Evolutionary conservation across 345 rosid species (phyloP), one percentile per base, ranked within the genome.

Genomic region (Syzygium grande): DNA sequence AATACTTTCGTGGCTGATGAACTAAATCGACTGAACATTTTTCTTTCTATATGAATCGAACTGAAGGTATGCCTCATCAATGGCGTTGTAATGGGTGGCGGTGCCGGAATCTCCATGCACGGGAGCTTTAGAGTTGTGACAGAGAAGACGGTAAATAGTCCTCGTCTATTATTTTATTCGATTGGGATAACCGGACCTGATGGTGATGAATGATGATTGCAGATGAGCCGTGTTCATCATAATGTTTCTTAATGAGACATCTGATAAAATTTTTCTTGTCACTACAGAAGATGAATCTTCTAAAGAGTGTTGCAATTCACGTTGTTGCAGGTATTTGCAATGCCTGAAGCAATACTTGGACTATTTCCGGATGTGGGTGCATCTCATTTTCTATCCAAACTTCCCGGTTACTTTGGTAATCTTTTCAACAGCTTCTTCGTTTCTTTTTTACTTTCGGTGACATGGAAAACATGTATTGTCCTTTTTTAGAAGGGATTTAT

Each of bases 321-420:
- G 25, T 34, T 17, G 16, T 15, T 49, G 41, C 41, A 87, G 90
- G 87, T 89, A n/a, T 89, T 89, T 77, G 90, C 88, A 23, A 89
- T 89, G 90, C 90, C 90, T 27, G 90, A 89, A 84, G 87, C 87
- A 52, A 11, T 84, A 5, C 68, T 89, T 19, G 87, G 90, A 52
- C 27, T 87, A 6, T 86, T 86, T 56, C 86, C 88, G 2, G 90
- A 89, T 68, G 90, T 87, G 29, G 90, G 90, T 10, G 88, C 90
- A 25, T 86, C 90, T 30, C 59, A 89, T 51, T 89, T 84, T 30
- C 88, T 89, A 22, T 89, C 90, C 54, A 87, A 85, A 19, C 88
- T 89, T 27, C 88, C 90, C 1, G 88, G 87, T 9, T 87, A 53
- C 63, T 89, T 89, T 27, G 90, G 90, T 89, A 80, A 84, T 61